Evolutionary conservation across 495 filamentous ascomycete species (phyloP), one percentile per base, ranked within the genome.

Genomic region (Hypoxylon rickii): DNA sequence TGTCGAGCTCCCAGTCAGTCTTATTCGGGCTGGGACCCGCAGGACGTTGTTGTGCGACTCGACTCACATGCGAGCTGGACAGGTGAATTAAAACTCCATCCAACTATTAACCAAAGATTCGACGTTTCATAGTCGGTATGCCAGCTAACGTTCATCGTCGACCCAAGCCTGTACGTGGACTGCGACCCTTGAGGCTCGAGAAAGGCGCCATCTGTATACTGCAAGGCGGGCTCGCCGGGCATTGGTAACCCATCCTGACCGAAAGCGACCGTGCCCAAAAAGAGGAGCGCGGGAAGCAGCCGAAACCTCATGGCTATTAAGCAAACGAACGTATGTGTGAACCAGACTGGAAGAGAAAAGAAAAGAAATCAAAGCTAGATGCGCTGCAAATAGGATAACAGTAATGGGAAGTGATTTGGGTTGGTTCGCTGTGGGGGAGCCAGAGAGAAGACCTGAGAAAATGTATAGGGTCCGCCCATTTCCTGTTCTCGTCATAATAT

Each of bases 121-220:
- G 58, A 58, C 7, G 63, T 66, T n/a, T 63, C 54, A n/a, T 55
- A 66, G n/a, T 44, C 32, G 3, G 63, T 63, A 29, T 52, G 18
- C 58, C 63, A 66, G 38, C 53, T 66, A n/a, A 66, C 43, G 24
- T 66, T 66, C 58, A 63, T 52, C 42, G 55, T 47, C 7, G 47
- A 31, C 20, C 58, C 58, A 8, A 48, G 5, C 7, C 3, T 43
- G 33, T 65, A 65, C 10, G 52, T 45, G 10, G 54, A 41, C 17
- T 51, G 51, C 18, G 34, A 42, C 3, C 63, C 63, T 12, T 45
- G 52, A 41, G 63, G 58, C 13, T 63, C 58, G 7, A 20, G 44
- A 32, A 64, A 64, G 15, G 42, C 18, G 31, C 61, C 61, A 60
- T 64, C 55, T 0, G 41, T 33, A 32, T 63, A 66, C 2, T 22